phyloP scores from a whole-genome alignment of 371 early-diverging fungal genomes.

The Circinella minor region DNA sequence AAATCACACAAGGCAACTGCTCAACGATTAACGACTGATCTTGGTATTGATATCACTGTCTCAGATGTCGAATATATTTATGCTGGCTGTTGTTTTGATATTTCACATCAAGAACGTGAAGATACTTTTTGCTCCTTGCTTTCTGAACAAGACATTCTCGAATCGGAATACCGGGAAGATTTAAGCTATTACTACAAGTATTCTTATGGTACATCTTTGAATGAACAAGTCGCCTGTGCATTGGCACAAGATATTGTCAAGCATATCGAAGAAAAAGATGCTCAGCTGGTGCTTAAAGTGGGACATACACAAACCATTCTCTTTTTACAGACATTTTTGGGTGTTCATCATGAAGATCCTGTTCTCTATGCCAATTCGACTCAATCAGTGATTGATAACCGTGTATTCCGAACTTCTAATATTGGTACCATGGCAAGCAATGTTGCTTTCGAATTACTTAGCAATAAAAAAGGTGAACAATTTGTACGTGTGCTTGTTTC shows the following conservation, averaged over 20 bases:
- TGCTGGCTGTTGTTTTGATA: constrained; percentile 39
- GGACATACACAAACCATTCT: constrained; percentile 47
- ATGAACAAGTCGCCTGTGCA: constrained; percentile 36
- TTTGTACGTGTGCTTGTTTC: constrained; percentile 19
- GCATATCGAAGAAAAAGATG: constrained; percentile 18
- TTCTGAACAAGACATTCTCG: constrained; percentile 30
- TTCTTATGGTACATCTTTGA: constrained; percentile 32
- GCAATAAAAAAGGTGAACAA: neutral
- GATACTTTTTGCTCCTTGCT: constrained; percentile 41
- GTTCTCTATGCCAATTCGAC: constrained; percentile 8
- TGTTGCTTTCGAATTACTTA: constrained; percentile 14
- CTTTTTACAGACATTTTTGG: constrained; percentile 36
- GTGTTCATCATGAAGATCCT: constrained; percentile 23
- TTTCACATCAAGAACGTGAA: constrained; percentile 23
- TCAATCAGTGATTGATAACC: constrained; percentile 15
- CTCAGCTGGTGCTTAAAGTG: constrained; percentile 30
- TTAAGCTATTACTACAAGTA: constrained; percentile 29
- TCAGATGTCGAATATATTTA: constrained; percentile 30
- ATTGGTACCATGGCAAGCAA: constrained; percentile 16
- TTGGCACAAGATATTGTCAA: constrained; percentile 27
- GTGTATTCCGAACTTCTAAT: constrained; percentile 19
- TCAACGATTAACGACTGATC: constrained; percentile 20
- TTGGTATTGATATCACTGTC: constrained; percentile 18
- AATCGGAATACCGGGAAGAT: constrained; percentile 43
- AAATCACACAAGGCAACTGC: constrained; percentile 22